Percentiles rank a stretch among this genome's conserved stretches.
These are phyloP conservation scores for Xenosphaeropsis pyriputrescens DNA, from an alignment of 2,329 filamentous ascomycete genomes.

Conservation along the genomic window DNA sequence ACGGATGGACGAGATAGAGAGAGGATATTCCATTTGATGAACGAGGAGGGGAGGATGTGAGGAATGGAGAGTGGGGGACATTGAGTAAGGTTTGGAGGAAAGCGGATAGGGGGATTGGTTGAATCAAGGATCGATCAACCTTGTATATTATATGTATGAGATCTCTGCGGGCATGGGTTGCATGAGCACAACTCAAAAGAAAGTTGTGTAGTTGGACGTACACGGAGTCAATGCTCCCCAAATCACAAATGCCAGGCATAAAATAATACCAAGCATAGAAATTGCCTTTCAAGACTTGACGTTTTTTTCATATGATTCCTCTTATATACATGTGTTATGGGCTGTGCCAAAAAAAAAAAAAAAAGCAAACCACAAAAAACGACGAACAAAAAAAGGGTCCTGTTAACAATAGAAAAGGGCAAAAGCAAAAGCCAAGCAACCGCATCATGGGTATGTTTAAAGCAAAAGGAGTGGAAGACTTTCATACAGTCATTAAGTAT, in stretches of 20 bases:
- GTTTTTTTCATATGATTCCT: no score
- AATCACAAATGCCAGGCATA: neutral
- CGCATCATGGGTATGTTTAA: slow-evolving; percentile 6
- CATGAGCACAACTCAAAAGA: no score
- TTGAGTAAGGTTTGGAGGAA: neutral
- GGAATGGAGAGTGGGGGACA: neutral
- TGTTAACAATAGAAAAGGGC: neutral
- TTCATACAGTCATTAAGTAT: slow-evolving; percentile 8
- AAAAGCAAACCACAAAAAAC: neutral
- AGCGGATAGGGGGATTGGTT: neutral
- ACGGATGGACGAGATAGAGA: slow-evolving; percentile 61
- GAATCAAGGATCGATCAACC: no score
- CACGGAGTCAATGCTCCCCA: no score
- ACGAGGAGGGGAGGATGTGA: neutral
- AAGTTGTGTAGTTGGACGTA: no score
- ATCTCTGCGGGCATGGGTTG: no score
- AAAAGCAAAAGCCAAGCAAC: neutral
- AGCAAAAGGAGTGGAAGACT: slow-evolving; percentile 6
- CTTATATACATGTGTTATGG: no score
- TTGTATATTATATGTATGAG: no score
- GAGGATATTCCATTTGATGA: neutral
- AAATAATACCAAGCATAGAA: slow-evolving; percentile 6
- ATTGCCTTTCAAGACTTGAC: neutral
- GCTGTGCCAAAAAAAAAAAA: no score
- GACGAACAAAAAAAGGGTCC: neutral